phyloP scores from a whole-genome alignment of 352 stramenopile species.

The Thalassiosira hispida region DNA sequence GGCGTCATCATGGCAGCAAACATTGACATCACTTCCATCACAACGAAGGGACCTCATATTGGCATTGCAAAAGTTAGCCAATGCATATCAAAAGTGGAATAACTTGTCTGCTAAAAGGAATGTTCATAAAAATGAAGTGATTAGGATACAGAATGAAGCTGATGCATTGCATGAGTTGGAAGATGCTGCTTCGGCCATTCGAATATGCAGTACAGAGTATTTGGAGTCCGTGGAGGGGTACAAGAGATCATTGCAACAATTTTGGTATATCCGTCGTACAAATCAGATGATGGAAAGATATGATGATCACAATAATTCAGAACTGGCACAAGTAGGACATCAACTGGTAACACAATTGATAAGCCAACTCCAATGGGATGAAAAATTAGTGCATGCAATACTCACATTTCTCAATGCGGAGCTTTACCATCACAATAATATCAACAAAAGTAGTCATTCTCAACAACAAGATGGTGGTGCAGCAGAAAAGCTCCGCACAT shows the following conservation, averaged over 20 bases:
- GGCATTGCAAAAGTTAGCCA: not conserved
- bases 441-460: not conserved
- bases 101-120: not conserved
- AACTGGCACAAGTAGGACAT: slow-evolving; percentile 27
- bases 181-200: slow-evolving; percentile 8
- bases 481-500: slow-evolving; percentile 33
- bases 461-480: not conserved
- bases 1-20: slow-evolving; percentile 19
- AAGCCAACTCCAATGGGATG: slow-evolving; percentile 33
- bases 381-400: slow-evolving; percentile 24
- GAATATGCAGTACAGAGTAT: slow-evolving; percentile 9
- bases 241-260: slow-evolving; percentile 8
- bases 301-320: not conserved
- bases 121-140: not conserved
- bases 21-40: slow-evolving; percentile 19
- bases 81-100: slow-evolving; percentile 6
- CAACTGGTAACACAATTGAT: slow-evolving; percentile 36
- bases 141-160: not conserved
- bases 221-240: slow-evolving; percentile 13
- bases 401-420: slow-evolving; percentile 38
- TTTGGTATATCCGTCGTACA: slow-evolving; percentile 17
- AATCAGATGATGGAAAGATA: not conserved
- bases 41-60: slow-evolving; percentile 17
- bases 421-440: slow-evolving; percentile 15
- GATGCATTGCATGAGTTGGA: slow-evolving; percentile 15